Conservation (phyloP, 495 filamentous ascomycete species). For the Podospora anserina region DNA sequence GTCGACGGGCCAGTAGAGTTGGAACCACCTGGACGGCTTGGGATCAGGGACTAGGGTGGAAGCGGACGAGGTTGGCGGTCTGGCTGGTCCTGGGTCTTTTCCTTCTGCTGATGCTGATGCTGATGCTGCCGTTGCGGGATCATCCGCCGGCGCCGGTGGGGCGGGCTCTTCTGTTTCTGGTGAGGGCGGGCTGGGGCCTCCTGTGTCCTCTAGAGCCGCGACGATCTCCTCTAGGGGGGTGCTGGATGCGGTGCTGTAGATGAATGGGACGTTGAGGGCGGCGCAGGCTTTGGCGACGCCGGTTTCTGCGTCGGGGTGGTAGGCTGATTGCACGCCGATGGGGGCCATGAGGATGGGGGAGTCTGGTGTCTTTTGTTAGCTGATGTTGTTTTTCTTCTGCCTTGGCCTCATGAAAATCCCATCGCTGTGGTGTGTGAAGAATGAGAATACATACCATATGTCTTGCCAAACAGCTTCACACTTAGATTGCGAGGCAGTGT, state of each 20-base stretch:
- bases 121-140: too few relatives aligned
- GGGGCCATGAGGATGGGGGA: constrained; percentile 57
- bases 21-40: constrained; percentile 48
- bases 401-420: background rate
- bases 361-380: constrained; percentile 18
- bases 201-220: background rate
- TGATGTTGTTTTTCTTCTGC: background rate
- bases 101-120: background rate
- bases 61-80: too few relatives aligned
- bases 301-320: constrained; percentile 54
- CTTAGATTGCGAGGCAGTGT: constrained; percentile 48
- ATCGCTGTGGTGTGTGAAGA: background rate
- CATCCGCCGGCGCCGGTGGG: too few relatives aligned
- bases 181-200: background rate
- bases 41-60: background rate
- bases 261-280: constrained; percentile 52
- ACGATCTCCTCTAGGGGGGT: constrained; percentile 43
- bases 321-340: constrained; percentile 57
- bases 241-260: constrained; percentile 48
- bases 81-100: background rate
- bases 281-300: constrained; percentile 53
- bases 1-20: constrained; percentile 67
- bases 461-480: constrained; percentile 56
- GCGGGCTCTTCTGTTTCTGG: background rate
- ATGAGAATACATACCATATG: constrained; percentile 28